Evolutionary conservation across 2,329 filamentous ascomycete species (phyloP).

Genomic region (Colletotrichum orchidophilum): DNA sequence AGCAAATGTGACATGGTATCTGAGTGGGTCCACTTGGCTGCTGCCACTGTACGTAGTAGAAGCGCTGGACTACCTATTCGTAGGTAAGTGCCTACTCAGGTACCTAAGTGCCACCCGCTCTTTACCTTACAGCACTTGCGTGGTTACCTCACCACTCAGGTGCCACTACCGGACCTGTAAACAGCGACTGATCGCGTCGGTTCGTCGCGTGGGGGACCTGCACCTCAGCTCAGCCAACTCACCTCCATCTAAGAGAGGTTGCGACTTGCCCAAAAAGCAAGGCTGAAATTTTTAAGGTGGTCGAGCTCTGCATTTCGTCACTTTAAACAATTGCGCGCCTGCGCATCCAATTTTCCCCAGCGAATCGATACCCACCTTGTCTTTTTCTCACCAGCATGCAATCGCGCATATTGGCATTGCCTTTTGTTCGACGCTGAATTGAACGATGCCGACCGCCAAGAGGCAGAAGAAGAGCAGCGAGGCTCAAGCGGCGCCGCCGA

Average conservation of each 20-base stretch:
- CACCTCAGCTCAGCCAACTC: neutral
- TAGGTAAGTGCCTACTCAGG: too few relatives aligned
- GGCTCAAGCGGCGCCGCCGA: conserved; percentile 44
- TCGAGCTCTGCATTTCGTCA: conserved; percentile 13
- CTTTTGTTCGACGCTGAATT: conserved; percentile 9
- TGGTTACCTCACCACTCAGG: neutral
- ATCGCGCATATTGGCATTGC: neutral
- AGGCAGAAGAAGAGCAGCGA: conserved; percentile 64
- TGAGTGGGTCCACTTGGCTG: neutral
- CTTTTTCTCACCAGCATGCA: conserved; percentile 3
- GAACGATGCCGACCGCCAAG: conserved; percentile 67
- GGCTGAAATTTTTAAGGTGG: conserved; percentile 45
- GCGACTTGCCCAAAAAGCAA: conserved; percentile 37
- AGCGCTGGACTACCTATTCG: too few relatives aligned
- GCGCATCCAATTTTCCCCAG: conserved; percentile 42
- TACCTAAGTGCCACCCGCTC: too few relatives aligned
- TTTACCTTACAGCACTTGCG: neutral
- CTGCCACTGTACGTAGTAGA: too few relatives aligned
- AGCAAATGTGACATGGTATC: neutral
- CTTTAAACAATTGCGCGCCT: conserved; percentile 20
- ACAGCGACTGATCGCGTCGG: conserved; percentile 5
- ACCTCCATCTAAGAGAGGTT: neutral
- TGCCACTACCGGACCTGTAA: neutral
- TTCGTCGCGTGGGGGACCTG: conserved; percentile 10
- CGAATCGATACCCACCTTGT: neutral